Evolutionary conservation across 2,329 filamentous ascomycete species (phyloP).

Genomic region (Diaporthe eres): DNA sequence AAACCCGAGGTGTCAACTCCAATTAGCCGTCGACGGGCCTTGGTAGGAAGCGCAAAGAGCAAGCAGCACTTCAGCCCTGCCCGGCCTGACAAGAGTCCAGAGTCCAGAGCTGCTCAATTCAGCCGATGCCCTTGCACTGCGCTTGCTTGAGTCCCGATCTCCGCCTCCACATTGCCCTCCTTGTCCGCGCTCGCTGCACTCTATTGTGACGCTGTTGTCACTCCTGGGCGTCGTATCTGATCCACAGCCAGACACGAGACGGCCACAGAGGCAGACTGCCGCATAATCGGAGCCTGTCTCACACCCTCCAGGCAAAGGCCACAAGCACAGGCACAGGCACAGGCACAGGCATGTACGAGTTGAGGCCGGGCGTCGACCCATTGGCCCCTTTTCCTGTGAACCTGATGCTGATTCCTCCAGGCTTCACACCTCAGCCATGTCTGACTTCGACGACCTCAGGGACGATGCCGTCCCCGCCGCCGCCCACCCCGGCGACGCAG

Average conservation of each 20-base stretch:
- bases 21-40: slow-evolving; percentile 29
- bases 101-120: slow-evolving; percentile 1
- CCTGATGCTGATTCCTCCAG: slow-evolving; percentile 26
- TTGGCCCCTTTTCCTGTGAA: slow-evolving; percentile 1
- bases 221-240: slow-evolving; percentile 22
- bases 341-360: slow-evolving; percentile 26
- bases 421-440: slow-evolving; percentile 31
- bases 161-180: slow-evolving; percentile 30
- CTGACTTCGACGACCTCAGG: slow-evolving; percentile 35
- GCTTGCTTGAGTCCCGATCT: background rate
- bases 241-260: background rate
- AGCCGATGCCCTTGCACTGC: slow-evolving; percentile 16
- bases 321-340: background rate
- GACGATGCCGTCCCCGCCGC: slow-evolving; percentile 22
- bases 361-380: background rate
- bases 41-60: background rate
- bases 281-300: background rate
- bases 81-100: background rate
- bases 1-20: slow-evolving; percentile 33
- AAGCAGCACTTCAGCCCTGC: background rate
- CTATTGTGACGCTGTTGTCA: slow-evolving; percentile 11
- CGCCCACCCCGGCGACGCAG: slow-evolving; percentile 26
- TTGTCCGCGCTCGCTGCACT: slow-evolving; percentile 18
- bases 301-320: background rate
- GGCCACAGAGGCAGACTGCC: slow-evolving; percentile 4